These are phyloP conservation scores for Triticum monococcum DNA, from an alignment of 176 grass and related monocot genomes.

Conservation along the genomic window DNA sequence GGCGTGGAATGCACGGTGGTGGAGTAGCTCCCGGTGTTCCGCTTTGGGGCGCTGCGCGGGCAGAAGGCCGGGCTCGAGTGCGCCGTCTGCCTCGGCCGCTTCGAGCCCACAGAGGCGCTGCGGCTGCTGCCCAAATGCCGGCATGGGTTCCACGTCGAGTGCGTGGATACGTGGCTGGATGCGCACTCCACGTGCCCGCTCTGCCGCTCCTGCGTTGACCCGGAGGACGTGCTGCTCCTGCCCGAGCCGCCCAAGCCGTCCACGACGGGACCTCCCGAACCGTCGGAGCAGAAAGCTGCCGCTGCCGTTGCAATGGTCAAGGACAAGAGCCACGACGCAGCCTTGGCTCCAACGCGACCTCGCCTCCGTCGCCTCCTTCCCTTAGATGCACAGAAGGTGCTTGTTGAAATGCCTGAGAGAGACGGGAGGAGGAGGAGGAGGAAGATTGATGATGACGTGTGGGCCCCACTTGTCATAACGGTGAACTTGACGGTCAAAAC, in stretches of 20 bases:
- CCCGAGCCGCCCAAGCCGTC: slow-evolving; percentile 56
- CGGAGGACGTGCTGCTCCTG: slow-evolving; percentile 80
- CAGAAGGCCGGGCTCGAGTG: slow-evolving; percentile 96
- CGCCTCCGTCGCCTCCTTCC: too few relatives aligned
- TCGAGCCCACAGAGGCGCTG: slow-evolving; percentile 70
- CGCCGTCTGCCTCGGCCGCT: slow-evolving; percentile 86
- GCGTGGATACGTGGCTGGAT: slow-evolving; percentile 97
- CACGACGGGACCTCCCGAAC: slow-evolving; percentile 21
- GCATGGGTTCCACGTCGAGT: slow-evolving; percentile 94
- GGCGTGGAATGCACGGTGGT: slow-evolving; percentile 78
- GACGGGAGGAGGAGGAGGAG: too few relatives aligned
- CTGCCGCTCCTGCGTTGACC: slow-evolving; percentile 87
- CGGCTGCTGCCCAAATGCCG: slow-evolving; percentile 86
- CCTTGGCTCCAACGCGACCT: neutral
- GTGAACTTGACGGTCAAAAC: too few relatives aligned
- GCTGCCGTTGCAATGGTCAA: neutral
- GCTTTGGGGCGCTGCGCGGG: slow-evolving; percentile 67
- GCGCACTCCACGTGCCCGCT: slow-evolving; percentile 95
- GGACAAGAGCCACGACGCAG: neutral
- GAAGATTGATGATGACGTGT: too few relatives aligned
- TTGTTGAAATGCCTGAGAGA: too few relatives aligned
- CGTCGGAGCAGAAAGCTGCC: slow-evolving; percentile 15
- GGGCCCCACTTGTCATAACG: too few relatives aligned
- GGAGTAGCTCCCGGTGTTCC: slow-evolving; percentile 86
- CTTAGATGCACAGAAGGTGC: too few relatives aligned